Evolutionary conservation across 371 early-diverging fungal genomes (phyloP).

Genomic region (Mucor mucedo): DNA sequence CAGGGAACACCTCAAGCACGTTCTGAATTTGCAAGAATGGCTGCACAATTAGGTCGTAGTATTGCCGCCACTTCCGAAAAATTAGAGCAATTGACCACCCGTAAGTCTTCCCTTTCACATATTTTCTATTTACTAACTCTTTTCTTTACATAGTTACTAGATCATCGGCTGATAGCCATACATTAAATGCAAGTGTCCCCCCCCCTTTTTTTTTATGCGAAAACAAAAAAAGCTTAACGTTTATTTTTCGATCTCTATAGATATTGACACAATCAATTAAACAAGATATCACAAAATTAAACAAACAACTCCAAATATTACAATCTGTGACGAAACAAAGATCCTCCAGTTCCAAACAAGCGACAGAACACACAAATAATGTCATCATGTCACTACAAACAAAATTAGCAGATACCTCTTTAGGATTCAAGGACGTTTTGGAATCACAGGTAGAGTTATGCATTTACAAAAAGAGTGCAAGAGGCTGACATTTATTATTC

Average conservation of each 20-base stretch:
- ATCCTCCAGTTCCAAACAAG: conserved; percentile 66
- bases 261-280: conserved; percentile 90
- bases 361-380: conserved; percentile 86
- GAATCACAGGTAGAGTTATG: conserved; percentile 74
- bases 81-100: conserved; percentile 65
- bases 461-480: not conserved
- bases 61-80: conserved; percentile 64
- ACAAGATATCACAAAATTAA: conserved; percentile 91
- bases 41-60: conserved; percentile 62
- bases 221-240: not conserved
- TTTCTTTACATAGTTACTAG: conserved; percentile 17
- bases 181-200: conserved; percentile 57
- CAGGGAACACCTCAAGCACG: conserved; percentile 19
- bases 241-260: conserved; percentile 41
- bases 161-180: conserved; percentile 39
- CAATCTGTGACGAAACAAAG: conserved; percentile 60
- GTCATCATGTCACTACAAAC: conserved; percentile 90
- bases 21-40: conserved; percentile 65
- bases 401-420: conserved; percentile 84
- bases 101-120: conserved; percentile 35
- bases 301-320: conserved; percentile 83
- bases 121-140: not conserved
- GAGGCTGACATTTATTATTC: no score
- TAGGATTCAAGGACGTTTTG: conserved; percentile 89
- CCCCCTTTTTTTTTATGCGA: not conserved